phyloP scores from a whole-genome alignment of 2,329 filamentous ascomycete species.

The Aphanocladium album region DNA sequence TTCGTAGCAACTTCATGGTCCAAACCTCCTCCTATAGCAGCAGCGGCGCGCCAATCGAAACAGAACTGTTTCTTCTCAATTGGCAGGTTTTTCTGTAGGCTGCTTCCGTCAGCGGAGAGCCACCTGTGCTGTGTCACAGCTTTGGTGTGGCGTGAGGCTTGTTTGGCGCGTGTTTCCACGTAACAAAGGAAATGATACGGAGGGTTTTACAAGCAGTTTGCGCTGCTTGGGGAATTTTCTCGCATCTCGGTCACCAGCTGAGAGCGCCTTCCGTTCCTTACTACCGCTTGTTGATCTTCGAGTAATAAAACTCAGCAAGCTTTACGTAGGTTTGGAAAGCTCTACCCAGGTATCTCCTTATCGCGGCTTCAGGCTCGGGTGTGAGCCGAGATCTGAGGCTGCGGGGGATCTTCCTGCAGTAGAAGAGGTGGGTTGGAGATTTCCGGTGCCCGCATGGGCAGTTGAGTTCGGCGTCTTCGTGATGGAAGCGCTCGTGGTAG shows the following conservation, averaged over 20 bases:
- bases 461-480: slow-evolving; percentile 1
- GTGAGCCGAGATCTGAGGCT: no score
- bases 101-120: neutral
- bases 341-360: no score
- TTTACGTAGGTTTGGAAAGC: no score
- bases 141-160: neutral
- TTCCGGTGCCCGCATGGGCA: slow-evolving; percentile 8
- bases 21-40: slow-evolving; percentile 3
- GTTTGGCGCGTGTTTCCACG: neutral
- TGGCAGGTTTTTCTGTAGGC: neutral
- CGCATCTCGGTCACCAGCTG: neutral
- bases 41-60: neutral
- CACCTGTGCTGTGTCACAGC: neutral
- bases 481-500: slow-evolving; percentile 11
- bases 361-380: no score
- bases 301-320: no score
- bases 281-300: neutral
- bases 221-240: neutral
- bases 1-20: neutral
- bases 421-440: no score
- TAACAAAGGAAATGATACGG: neutral
- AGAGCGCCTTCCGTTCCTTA: neutral
- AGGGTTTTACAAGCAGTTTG: neutral
- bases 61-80: neutral
- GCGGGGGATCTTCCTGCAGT: no score